Percentiles rank a stretch among this genome's conserved stretches.
Conservation (phyloP, 768 basidiomycete species). For the Rhizopogon rudus region DNA sequence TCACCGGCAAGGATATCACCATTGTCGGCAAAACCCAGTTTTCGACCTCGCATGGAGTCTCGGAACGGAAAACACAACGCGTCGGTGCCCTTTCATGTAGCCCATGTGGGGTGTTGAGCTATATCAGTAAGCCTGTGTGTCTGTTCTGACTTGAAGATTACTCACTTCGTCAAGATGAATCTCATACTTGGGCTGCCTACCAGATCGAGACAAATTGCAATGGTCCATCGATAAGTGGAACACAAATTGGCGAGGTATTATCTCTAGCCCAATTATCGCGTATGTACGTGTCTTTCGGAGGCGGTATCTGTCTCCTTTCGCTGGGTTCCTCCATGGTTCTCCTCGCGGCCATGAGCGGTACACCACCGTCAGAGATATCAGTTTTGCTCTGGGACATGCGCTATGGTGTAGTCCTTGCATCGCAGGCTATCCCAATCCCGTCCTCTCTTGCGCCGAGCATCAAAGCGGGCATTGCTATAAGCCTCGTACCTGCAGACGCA, state of each 20-base stretch:
- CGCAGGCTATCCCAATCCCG: constrained; percentile 47
- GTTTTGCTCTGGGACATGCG: constrained; percentile 68
- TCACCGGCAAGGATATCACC: constrained; percentile 5
- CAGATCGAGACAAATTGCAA: constrained; percentile 21
- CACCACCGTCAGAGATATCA: constrained; percentile 35
- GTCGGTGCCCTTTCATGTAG: constrained; percentile 27
- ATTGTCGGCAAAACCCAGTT: background rate
- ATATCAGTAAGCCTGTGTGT: constrained; percentile 38
- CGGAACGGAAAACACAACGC: background rate
- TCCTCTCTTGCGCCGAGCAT: constrained; percentile 30
- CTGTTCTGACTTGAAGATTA: background rate
- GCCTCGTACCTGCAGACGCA: constrained; percentile 28
- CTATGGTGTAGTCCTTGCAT: constrained; percentile 59
- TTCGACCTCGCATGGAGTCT: background rate
- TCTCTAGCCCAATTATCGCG: constrained; percentile 22
- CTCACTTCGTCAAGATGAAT: constrained; percentile 28
- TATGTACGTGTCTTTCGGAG: background rate
- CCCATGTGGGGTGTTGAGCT: constrained; percentile 41
- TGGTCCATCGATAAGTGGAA: constrained; percentile 18
- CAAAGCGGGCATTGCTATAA: constrained; percentile 23
- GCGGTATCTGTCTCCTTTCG: constrained; percentile 37
- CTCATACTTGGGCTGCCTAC: constrained; percentile 39
- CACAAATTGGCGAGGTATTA: constrained; percentile 18
- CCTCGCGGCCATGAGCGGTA: constrained; percentile 37
- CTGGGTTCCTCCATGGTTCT: constrained; percentile 56